Base-by-base conservation (phyloP, 345 rosid genomes). In the Lumnitzera racemosa region DNA sequence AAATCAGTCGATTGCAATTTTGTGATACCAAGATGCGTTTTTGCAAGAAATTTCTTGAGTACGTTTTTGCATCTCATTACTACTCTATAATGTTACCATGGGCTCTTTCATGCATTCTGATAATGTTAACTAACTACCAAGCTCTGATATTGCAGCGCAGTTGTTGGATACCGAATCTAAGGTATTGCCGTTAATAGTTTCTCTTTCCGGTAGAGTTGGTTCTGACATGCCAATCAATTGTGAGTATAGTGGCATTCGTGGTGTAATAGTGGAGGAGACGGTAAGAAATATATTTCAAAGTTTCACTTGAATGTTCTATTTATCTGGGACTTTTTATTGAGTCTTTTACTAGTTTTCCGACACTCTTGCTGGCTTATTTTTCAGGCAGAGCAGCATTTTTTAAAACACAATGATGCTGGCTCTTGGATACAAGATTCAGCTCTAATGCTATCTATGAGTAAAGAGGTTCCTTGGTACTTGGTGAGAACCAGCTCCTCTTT, bases 351-450 rank as follows among this genome's bases (percentile, higher is more conserved):
- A 36, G 43, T 36, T 36, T 36, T 36, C 10, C 4, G 43, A 36
- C 43, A 36, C 43, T 36, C 48, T 15, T 24, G 52, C 70, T 63
- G 48, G 47, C 66, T n/a, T 65, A 31, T 66, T 15, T 10, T 58
- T 67, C 82, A 92, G 96, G 97, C 95, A 12, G 97, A 92, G 29
- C 97, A 89, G 61, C 96, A 89, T 66, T 89, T 89, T 59, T 75
- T 92, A 51, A 92, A 92, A 58, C 97, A 87, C 76, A 92, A 86
- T 78, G 99, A 89, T 79, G 80, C 96, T 2, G 99, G 99, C 62
- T 87, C 99, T 61, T 92, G 97, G 99, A 91, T 89, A 56, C 95
- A 92, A 74, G 99, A 92, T 78, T 89, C 97, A 46, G 97, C 97
- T 3, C 67, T 92, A 67, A 84, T 89, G 86, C 69, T 89, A 29